phyloP scores from a whole-genome alignment of 495 filamentous ascomycete genomes.

The Letharia columbiana region DNA sequence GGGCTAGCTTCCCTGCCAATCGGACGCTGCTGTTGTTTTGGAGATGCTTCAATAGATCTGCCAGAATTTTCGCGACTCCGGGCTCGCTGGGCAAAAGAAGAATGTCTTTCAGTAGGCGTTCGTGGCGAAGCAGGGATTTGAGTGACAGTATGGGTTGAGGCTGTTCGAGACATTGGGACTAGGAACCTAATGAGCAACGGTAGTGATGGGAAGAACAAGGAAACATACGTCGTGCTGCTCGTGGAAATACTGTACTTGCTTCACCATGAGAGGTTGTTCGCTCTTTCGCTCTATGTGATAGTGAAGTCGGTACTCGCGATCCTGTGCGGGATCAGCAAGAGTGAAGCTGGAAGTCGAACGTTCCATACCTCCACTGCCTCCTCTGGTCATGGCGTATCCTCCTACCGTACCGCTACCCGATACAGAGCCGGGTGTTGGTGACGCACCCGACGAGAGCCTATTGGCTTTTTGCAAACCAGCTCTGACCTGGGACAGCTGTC shows the following conservation, averaged over 20 bases:
- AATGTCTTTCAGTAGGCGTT: slow-evolving; percentile 13
- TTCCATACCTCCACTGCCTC: slow-evolving; percentile 46
- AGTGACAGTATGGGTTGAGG: slow-evolving; percentile 39
- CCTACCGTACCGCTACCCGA: slow-evolving; percentile 43
- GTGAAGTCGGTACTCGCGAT: slow-evolving; percentile 48
- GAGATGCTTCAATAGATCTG: slow-evolving; percentile 15
- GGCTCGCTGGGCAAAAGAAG: slow-evolving; percentile 11
- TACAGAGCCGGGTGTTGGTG: slow-evolving; percentile 42
- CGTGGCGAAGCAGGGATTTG: slow-evolving; percentile 26
- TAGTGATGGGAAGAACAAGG: not conserved
- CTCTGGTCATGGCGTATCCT: slow-evolving; percentile 50
- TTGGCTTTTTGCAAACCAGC: slow-evolving; percentile 80
- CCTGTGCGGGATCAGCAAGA: slow-evolving; percentile 32
- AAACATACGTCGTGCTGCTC: slow-evolving; percentile 9
- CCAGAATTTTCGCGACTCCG: slow-evolving; percentile 18
- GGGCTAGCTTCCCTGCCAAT: slow-evolving; percentile 27
- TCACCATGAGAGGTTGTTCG: slow-evolving; percentile 32
- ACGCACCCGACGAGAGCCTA: slow-evolving; percentile 38
- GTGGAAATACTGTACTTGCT: slow-evolving; percentile 8
- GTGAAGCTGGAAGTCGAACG: slow-evolving; percentile 8
- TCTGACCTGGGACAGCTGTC: slow-evolving; percentile 77
- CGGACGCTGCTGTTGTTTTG: slow-evolving; percentile 11
- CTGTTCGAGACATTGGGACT: slow-evolving; percentile 35
- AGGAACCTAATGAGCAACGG: not conserved
- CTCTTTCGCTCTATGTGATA: slow-evolving; percentile 56